A percentile compares a stretch with the other conserved stretches of the same genome.
Conservation (phyloP, 2,329 filamentous ascomycete species). For the Phoma sp. region DNA sequence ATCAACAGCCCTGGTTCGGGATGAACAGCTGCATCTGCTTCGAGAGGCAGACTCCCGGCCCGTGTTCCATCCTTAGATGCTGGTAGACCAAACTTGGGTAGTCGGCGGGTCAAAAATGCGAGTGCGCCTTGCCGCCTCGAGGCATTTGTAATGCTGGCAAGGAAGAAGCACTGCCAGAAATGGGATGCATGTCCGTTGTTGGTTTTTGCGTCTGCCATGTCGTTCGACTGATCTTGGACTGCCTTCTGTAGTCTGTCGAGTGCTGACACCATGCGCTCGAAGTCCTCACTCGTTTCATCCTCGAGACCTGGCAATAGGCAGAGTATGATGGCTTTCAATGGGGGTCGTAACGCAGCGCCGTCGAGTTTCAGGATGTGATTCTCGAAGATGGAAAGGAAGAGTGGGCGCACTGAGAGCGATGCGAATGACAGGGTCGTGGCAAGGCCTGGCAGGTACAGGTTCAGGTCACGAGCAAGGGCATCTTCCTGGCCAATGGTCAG, state of each 20-base stretch:
- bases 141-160: constrained; percentile 89
- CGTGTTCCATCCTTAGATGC: constrained; percentile 18
- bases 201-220: constrained; percentile 49
- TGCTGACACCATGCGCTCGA: constrained; percentile 82
- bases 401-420: constrained; percentile 85
- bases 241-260: constrained; percentile 78
- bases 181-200: constrained; percentile 72
- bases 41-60: constrained; percentile 51
- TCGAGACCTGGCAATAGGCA: constrained; percentile 91
- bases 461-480: constrained; percentile 80
- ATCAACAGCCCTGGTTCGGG: constrained; percentile 92
- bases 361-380: constrained; percentile 78
- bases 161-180: constrained; percentile 98
- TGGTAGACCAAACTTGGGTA: constrained; percentile 71
- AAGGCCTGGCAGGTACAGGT: constrained; percentile 88
- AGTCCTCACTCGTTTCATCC: constrained; percentile 96
- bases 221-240: constrained; percentile 62
- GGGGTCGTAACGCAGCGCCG: constrained; percentile 76
- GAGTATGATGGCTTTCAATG: constrained; percentile 87
- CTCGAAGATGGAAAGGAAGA: constrained; percentile 85
- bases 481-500: constrained; percentile 60
- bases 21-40: constrained; percentile 74
- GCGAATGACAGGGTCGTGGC: constrained; percentile 92
- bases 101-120: constrained; percentile 79
- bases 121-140: constrained; percentile 85